Evolutionary conservation across 2,329 filamentous ascomycete genomes (phyloP).

Genomic region (Alternaria arbusti): DNA sequence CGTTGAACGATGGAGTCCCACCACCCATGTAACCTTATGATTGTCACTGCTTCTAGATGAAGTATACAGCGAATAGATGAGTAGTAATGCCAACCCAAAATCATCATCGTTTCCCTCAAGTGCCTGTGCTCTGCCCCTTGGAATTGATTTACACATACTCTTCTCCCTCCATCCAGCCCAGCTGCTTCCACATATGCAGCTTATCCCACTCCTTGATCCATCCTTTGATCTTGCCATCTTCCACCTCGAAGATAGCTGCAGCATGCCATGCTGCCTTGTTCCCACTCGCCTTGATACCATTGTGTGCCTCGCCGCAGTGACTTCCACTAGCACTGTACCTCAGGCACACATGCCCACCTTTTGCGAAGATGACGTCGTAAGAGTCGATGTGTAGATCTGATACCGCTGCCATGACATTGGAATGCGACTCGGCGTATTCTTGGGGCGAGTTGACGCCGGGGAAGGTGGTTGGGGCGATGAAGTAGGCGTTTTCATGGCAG

Average conservation of each 20-base stretch:
- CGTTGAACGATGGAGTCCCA: neutral
- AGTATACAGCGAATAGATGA: neutral
- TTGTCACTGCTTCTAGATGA: neutral
- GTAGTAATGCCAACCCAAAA: neutral
- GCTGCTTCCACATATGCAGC: conserved; percentile 22
- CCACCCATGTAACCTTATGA: neutral
- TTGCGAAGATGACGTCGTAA: conserved; percentile 47
- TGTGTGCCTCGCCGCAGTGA: conserved; percentile 45
- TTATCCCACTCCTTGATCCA: conserved; percentile 51
- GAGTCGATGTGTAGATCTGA: conserved; percentile 46
- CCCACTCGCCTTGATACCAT: conserved; percentile 43
- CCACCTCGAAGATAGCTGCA: conserved; percentile 49
- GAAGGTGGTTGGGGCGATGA: conserved; percentile 48
- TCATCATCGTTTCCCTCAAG: neutral
- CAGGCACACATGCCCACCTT: conserved; percentile 44
- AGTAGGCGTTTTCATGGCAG: conserved; percentile 41
- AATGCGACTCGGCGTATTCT: conserved; percentile 48
- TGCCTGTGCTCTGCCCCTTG: neutral
- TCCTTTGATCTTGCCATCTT: conserved; percentile 44
- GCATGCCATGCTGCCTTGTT: conserved; percentile 47
- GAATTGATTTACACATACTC: neutral
- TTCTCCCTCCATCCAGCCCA: conserved; percentile 20
- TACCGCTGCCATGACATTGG: conserved; percentile 45
- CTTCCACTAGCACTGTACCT: conserved; percentile 49
- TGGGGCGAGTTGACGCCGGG: conserved; percentile 46